Conservation (phyloP, 805 yeast genomes). For the Kluyveromyces wickerhamii region DNA sequence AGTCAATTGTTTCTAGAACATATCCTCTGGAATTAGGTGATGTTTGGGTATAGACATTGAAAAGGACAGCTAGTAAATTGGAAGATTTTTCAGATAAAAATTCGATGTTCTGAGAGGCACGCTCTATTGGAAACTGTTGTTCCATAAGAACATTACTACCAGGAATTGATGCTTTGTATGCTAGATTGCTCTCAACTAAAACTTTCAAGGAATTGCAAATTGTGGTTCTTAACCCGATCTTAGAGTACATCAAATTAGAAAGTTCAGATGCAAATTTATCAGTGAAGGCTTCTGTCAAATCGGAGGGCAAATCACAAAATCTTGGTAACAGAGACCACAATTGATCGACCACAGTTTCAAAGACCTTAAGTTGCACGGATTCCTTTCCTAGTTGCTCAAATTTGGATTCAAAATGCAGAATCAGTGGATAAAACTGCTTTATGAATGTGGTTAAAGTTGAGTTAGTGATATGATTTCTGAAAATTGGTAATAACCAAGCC, state of each 20-base stretch:
- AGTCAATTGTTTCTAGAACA: constrained; percentile 79
- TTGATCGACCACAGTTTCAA: constrained; percentile 82
- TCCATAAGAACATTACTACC: constrained; percentile 49
- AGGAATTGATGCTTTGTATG: constrained; percentile 47
- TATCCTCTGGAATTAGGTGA: constrained; percentile 74
- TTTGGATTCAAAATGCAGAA: constrained; percentile 44
- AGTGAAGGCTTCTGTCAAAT: constrained; percentile 54
- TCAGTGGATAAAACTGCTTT: constrained; percentile 57
- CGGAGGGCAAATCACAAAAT: constrained; percentile 81
- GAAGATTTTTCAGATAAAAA: constrained; percentile 60
- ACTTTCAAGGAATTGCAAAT: constrained; percentile 76
- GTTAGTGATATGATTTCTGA: constrained; percentile 76
- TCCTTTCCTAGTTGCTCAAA: constrained; percentile 39
- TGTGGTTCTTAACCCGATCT: constrained; percentile 67
- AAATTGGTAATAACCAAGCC: constrained; percentile 89
- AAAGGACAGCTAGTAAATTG: constrained; percentile 75
- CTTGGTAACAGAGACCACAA: constrained; percentile 87
- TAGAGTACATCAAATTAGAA: constrained; percentile 65
- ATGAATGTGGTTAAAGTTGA: constrained; percentile 62
- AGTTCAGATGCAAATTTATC: constrained; percentile 72
- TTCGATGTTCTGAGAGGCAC: constrained; percentile 50
- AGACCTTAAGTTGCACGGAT: constrained; percentile 67
- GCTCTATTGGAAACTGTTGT: constrained; percentile 49
- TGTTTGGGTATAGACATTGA: constrained; percentile 90
- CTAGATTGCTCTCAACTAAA: constrained; percentile 63